A percentile compares a stretch with the other conserved stretches of the same genome.
phyloP scores from a whole-genome alignment of 176 grass and related monocot genomes.

The Bothriochloa decipiens region DNA sequence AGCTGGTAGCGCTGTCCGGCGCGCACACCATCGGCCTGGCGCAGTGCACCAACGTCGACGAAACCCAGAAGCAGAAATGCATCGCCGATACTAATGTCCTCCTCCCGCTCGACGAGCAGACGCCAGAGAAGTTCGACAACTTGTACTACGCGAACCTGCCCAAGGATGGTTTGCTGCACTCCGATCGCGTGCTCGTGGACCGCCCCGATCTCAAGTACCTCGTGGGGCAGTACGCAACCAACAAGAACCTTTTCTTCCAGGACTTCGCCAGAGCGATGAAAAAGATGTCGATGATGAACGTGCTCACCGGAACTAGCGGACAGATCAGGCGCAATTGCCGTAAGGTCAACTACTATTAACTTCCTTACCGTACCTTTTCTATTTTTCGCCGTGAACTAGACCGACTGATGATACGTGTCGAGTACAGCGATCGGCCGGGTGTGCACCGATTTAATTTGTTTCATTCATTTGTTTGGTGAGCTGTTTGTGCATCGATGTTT shows the following conservation, averaged over 20 bases:
- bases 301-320: conserved; percentile 30
- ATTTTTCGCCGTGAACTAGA: too few species aligned
- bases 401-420: too few species aligned
- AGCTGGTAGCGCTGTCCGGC: conserved; percentile 67
- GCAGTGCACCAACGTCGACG: conserved; percentile 30
- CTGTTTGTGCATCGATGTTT: too few species aligned
- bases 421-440: too few species aligned
- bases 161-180: conserved; percentile 50
- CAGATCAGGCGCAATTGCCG: conserved; percentile 55
- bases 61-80: conserved; percentile 3
- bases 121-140: conserved; percentile 50
- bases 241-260: not conserved
- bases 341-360: conserved; percentile 29
- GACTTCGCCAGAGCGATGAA: conserved; percentile 56
- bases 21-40: conserved; percentile 65
- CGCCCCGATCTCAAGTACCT: conserved; percentile 35
- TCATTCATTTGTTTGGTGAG: too few species aligned
- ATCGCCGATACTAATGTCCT: not conserved
- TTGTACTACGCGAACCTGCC: conserved; percentile 51
- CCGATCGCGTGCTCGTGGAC: conserved; percentile 62
- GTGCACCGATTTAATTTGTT: too few species aligned
- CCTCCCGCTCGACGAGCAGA: conserved; percentile 38
- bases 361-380: too few species aligned
- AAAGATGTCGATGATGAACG: conserved; percentile 41
- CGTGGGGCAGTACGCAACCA: conserved; percentile 27